A percentile compares a stretch with the other conserved stretches of the same genome.
These are phyloP conservation scores for Elsinoe batatas DNA, from an alignment of 2,329 filamentous ascomycete species.

Conservation along the genomic window DNA sequence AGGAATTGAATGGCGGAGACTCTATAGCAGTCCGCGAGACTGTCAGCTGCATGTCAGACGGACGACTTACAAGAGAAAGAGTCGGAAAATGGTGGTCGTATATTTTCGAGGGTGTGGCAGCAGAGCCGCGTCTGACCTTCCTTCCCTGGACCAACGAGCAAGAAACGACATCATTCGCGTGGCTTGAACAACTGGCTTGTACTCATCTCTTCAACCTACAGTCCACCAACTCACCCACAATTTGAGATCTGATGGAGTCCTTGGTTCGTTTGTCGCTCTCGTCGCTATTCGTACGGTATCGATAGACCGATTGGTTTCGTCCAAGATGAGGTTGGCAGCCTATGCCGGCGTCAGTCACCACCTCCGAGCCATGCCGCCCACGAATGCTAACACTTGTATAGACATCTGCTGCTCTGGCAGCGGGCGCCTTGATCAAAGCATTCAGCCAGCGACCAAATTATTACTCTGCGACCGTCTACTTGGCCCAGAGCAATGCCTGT, in stretches of 20 bases:
- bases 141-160: too few species aligned
- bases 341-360: slow-evolving; percentile 16
- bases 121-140: too few species aligned
- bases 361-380: neutral
- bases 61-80: too few species aligned
- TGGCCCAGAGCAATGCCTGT: slow-evolving; percentile 92
- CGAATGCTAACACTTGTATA: neutral
- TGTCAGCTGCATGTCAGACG: too few species aligned
- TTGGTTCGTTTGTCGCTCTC: neutral
- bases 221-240: neutral
- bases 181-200: neutral
- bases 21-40: too few species aligned
- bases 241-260: neutral
- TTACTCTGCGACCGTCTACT: slow-evolving; percentile 94
- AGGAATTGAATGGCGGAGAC: too few species aligned
- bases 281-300: neutral
- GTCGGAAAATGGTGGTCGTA: too few species aligned
- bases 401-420: slow-evolving; percentile 71
- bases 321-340: slow-evolving; percentile 18
- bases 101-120: too few species aligned
- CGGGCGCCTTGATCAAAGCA: slow-evolving; percentile 74
- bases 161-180: neutral
- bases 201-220: neutral
- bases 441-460: slow-evolving; percentile 95
- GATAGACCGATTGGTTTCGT: neutral